These are phyloP conservation scores for Solanum tarijense DNA, from an alignment of 257 asterid genomes.

Conservation along the genomic window DNA sequence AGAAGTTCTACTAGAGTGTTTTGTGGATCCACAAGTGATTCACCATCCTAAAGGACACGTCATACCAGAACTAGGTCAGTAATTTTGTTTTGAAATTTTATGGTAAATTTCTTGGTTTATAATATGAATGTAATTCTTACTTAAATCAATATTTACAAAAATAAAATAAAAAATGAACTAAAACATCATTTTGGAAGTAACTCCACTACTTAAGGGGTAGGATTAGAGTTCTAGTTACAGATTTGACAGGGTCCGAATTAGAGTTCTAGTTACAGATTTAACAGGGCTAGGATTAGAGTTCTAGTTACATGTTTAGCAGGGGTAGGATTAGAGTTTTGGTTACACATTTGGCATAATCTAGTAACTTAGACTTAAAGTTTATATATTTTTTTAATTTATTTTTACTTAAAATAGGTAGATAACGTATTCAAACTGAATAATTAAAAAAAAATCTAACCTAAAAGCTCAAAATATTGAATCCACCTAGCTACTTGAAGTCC, in stretches of 20 bases:
- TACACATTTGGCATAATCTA: background rate
- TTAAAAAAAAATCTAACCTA: accelerated
- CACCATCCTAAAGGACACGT: constrained; percentile 22
- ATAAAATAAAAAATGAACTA: background rate
- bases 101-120: background rate
- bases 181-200: background rate
- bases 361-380: background rate
- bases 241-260: background rate
- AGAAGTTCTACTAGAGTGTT: constrained; percentile 4
- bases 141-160: background rate
- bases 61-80: constrained; percentile 18
- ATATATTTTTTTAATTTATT: background rate
- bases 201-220: background rate
- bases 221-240: background rate
- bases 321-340: background rate
- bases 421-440: background rate
- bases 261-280: background rate
- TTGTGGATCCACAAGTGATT: constrained; percentile 25
- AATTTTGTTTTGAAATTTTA: background rate
- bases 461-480: background rate
- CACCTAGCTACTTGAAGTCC: background rate
- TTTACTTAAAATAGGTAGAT: background rate
- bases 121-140: background rate
- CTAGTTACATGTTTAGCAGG: background rate
- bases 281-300: background rate